These are phyloP conservation scores for Candida alai DNA, from an alignment of 805 yeast species.

Conservation along the genomic window DNA sequence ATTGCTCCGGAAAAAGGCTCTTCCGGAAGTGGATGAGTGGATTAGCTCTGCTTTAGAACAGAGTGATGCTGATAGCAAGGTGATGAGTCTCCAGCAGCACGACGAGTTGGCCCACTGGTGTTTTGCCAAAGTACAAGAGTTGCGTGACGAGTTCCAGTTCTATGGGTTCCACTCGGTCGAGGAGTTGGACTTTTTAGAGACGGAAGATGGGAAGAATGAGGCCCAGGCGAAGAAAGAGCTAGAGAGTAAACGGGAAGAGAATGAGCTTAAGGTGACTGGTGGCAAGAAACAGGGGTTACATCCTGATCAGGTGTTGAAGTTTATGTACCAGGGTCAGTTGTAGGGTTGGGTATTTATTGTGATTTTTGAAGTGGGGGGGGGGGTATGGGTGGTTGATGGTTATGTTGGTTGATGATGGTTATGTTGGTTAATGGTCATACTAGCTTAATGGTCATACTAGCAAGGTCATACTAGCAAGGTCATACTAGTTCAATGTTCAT, in stretches of 20 bases:
- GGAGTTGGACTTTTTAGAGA: slow-evolving; percentile 35
- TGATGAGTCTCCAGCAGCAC: slow-evolving; percentile 30
- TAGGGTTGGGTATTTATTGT: no score
- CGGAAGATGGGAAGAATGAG: slow-evolving; percentile 31
- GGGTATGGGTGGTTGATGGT: no score
- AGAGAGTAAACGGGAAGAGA: slow-evolving; percentile 22
- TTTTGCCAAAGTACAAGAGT: slow-evolving; percentile 46
- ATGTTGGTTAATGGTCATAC: no score
- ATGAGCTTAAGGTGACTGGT: slow-evolving; percentile 21
- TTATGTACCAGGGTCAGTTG: slow-evolving; percentile 36
- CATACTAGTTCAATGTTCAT: no score
- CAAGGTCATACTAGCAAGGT: no score
- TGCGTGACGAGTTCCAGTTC: slow-evolving; percentile 55
- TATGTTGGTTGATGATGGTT: no score
- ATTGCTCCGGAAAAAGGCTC: slow-evolving; percentile 75
- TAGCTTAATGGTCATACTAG: no score
- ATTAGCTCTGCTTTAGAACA: slow-evolving; percentile 38
- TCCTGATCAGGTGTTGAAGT: slow-evolving; percentile 35
- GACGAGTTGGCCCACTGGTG: slow-evolving; percentile 76
- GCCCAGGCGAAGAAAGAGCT: slow-evolving; percentile 18
- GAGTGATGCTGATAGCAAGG: slow-evolving; percentile 13
- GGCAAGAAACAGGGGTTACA: slow-evolving; percentile 25
- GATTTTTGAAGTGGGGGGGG: not conserved
- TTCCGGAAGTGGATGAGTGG: slow-evolving; percentile 93
- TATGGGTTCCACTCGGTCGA: slow-evolving; percentile 56